These are phyloP conservation scores for Talaromyces sp. DNA, from an alignment of 2,329 filamentous ascomycete genomes.

Conservation along the genomic window DNA sequence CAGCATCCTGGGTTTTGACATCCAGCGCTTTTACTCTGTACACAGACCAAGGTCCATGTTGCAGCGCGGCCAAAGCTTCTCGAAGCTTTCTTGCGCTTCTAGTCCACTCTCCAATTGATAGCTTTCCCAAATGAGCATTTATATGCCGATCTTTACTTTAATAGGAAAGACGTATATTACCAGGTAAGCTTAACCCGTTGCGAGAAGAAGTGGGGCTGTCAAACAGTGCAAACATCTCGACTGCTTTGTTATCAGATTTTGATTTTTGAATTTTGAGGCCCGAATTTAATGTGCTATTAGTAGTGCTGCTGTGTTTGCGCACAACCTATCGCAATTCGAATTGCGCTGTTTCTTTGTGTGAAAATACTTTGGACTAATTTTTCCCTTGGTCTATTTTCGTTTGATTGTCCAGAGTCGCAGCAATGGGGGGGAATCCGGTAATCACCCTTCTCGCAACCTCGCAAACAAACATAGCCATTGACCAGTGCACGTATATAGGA, in stretches of 20 bases:
- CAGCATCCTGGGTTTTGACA: not conserved
- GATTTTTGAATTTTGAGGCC: not conserved
- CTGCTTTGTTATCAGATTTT: not conserved
- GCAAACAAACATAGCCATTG: not conserved
- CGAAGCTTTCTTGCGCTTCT: not conserved
- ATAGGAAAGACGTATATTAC: not conserved
- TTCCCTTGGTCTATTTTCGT: not conserved
- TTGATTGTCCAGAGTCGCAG: not conserved
- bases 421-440: constrained; percentile 5
- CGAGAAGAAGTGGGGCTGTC: not conserved
- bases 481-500: constrained; percentile 1
- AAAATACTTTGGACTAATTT: not conserved
- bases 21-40: not conserved
- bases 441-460: not conserved
- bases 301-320: not conserved
- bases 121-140: not conserved
- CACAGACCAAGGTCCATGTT: not conserved
- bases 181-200: not conserved
- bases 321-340: not conserved
- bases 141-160: not conserved
- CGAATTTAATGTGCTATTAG: not conserved
- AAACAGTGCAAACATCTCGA: not conserved
- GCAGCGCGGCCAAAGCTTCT: not conserved
- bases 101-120: not conserved
- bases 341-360: not conserved